Evolutionary conservation across 164 flowering plant species (phyloP).

Genomic region (Chloranthus sessilifolius): DNA sequence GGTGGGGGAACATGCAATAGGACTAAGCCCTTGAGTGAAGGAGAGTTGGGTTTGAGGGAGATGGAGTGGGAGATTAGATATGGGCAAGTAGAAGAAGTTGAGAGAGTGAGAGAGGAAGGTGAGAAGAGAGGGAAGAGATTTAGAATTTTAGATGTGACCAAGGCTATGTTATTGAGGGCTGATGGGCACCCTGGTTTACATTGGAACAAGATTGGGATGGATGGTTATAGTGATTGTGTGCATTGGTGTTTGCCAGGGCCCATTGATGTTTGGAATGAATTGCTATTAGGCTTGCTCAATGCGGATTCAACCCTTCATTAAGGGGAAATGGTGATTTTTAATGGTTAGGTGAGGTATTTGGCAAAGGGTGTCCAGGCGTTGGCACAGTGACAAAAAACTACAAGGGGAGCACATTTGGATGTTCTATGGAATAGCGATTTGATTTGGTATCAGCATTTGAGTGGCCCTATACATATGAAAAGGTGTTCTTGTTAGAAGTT

Average conservation of each 20-base stretch:
- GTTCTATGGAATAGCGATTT: no score
- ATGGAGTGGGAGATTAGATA: conserved; percentile 47
- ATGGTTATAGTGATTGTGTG: conserved; percentile 68
- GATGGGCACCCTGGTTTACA: conserved; percentile 78
- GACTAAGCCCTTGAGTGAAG: conserved; percentile 39
- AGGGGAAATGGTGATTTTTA: no score
- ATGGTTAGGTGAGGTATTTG: no score
- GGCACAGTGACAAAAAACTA: no score
- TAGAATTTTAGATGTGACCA: conserved; percentile 60
- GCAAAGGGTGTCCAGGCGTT: no score
- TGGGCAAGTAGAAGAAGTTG: conserved; percentile 50
- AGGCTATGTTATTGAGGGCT: conserved; percentile 79
- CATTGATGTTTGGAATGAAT: conserved; percentile 75
- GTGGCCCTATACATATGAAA: no score
- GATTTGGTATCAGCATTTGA: no score
- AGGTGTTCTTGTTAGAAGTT: no score
- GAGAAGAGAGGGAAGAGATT: conserved; percentile 31
- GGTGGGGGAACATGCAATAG: conserved; percentile 65
- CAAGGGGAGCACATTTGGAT: no score
- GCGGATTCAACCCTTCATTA: conserved; percentile 5
- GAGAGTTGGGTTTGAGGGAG: conserved; percentile 18
- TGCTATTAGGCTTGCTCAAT: conserved; percentile 36
- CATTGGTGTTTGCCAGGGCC: conserved; percentile 99
- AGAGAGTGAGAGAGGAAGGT: conserved; percentile 31
- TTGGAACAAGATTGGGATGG: conserved; percentile 69